Evolutionary conservation across 129 eudicot species (phyloP).

Genomic region (Glebionis coronaria): DNA sequence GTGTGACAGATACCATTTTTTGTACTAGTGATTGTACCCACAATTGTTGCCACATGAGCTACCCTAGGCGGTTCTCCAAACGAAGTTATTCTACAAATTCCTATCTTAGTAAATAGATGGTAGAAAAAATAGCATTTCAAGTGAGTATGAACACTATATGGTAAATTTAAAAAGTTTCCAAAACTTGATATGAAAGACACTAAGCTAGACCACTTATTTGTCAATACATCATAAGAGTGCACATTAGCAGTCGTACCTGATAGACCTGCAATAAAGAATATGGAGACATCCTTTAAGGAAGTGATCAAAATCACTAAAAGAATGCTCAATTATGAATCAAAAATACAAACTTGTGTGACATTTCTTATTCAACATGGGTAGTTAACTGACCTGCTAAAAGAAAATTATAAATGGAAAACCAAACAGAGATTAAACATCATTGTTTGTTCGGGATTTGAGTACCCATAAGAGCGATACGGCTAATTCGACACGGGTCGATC

Average conservation of each 20-base stretch:
- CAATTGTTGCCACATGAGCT: conserved; percentile 99
- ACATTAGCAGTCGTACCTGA: conserved; percentile 98
- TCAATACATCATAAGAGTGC: conserved; percentile 89
- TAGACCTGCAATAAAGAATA: conserved; percentile 59
- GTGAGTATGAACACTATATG: neutral
- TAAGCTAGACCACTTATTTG: conserved; percentile 97
- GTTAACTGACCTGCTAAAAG: conserved; percentile 1
- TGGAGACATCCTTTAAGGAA: conserved; percentile 19
- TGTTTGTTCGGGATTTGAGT: too few species aligned
- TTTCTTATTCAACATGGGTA: neutral
- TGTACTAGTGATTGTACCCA: too few species aligned
- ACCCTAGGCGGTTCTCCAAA: conserved; percentile 99
- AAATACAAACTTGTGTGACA: conserved; percentile 6
- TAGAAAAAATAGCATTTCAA: conserved; percentile 3
- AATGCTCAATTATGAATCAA: conserved; percentile 10
- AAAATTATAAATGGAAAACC: conserved; percentile 6
- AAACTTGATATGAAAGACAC: conserved; percentile 15
- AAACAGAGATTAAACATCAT: neutral
- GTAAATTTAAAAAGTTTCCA: neutral
- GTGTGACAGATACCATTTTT: too few species aligned
- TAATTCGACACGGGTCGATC: too few species aligned
- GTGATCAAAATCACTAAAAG: conserved; percentile 21
- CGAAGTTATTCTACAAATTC: conserved; percentile 85
- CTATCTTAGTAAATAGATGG: too few species aligned
- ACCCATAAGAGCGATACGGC: too few species aligned